Evolutionary conservation across 192 early-diverging fungal species (phyloP).

Genomic region (Umbelopsis vinacea): DNA sequence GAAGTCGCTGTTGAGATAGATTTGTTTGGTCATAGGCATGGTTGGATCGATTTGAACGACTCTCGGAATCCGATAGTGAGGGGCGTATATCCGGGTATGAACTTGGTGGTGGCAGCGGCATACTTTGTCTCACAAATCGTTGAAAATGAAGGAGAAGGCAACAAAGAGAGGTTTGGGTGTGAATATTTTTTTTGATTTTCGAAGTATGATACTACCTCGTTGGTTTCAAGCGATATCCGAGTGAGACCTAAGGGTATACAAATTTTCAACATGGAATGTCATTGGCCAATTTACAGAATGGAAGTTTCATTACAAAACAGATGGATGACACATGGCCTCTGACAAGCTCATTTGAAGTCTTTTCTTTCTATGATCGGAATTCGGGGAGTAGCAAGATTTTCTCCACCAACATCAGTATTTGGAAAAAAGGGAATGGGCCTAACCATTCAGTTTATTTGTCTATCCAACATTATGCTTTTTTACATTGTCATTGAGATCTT

Average conservation of each 20-base stretch:
- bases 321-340: neutral
- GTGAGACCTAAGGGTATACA: neutral
- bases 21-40: neutral
- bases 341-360: neutral
- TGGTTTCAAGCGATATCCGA: neutral
- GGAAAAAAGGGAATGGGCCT: neutral
- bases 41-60: slow-evolving; percentile 2
- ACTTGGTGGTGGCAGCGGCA: neutral
- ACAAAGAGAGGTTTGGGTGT: neutral
- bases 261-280: neutral
- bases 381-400: too few species aligned
- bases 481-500: neutral
- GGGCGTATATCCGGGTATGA: neutral
- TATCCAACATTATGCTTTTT: slow-evolving; percentile 1
- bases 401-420: too few species aligned
- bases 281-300: neutral
- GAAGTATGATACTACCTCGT: neutral
- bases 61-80: slow-evolving; percentile 11
- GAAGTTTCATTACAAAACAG: neutral
- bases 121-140: neutral
- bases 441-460: neutral
- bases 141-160: neutral
- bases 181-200: neutral
- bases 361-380: too few species aligned
- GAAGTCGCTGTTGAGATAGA: slow-evolving; percentile 7